phyloP scores from a whole-genome alignment of 106 monocot genomes.

The Allium fistulosum region DNA sequence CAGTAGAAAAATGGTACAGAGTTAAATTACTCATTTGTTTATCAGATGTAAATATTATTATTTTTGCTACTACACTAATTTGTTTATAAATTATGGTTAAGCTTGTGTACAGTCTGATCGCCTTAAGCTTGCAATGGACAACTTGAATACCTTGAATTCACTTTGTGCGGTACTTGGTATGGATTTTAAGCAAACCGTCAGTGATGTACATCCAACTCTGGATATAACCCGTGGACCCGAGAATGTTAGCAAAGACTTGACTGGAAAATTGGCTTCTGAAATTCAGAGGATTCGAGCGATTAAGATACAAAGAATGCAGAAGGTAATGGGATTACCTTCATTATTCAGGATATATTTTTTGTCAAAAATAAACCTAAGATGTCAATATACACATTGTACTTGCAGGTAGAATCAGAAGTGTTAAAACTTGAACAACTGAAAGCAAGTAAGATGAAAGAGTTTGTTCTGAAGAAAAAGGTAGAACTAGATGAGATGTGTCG shows the following conservation, averaged over 20 bases:
- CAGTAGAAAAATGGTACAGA: too few species aligned
- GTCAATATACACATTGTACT: too few species aligned
- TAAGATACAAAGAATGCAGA: slow-evolving; percentile 66
- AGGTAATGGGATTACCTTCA: slow-evolving; percentile 19
- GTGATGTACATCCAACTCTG: slow-evolving; percentile 36
- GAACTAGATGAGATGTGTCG: slow-evolving; percentile 45
- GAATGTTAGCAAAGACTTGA: slow-evolving; percentile 40
- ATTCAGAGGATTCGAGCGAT: slow-evolving; percentile 41
- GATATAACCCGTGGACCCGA: slow-evolving; percentile 25
- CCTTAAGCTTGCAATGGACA: too few species aligned
- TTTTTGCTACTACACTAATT: too few species aligned
- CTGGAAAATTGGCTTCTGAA: slow-evolving; percentile 29
- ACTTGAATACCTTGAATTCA: slow-evolving; percentile 31
- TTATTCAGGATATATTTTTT: too few species aligned
- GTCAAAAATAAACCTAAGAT: neutral
- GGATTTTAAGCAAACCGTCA: slow-evolving; percentile 37
- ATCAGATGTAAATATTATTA: too few species aligned
- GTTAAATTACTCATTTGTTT: too few species aligned
- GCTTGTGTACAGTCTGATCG: slow-evolving; percentile 40
- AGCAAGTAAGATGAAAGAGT: slow-evolving; percentile 61
- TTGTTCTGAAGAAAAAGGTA: slow-evolving; percentile 51
- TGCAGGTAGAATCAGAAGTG: slow-evolving; percentile 52
- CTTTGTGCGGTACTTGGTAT: slow-evolving; percentile 48
- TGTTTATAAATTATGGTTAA: too few species aligned
- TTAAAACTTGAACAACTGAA: slow-evolving; percentile 52